Percentiles rank a stretch among this genome's conserved stretches.
Conservation (phyloP, 2,329 filamentous ascomycete genomes). For the Xylaria digitata region DNA sequence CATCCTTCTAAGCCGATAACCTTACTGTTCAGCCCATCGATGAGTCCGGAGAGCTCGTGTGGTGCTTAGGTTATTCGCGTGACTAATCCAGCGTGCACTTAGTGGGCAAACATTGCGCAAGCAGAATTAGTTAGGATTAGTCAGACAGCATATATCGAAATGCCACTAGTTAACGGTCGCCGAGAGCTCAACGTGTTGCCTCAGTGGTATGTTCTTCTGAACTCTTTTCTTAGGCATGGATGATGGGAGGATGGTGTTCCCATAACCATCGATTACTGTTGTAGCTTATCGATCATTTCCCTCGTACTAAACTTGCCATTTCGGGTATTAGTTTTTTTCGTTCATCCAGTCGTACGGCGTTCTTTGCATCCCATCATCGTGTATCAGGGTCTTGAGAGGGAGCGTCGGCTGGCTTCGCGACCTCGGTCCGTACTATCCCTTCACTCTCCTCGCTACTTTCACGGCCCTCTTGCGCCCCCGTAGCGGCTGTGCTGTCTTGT, state of each 20-base stretch:
- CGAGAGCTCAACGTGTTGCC: too few relatives aligned
- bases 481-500: constrained; percentile 21
- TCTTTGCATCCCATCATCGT: constrained; percentile 19
- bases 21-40: not conserved
- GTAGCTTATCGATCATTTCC: not conserved
- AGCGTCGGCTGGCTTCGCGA: constrained; percentile 1
- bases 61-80: not conserved
- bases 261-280: not conserved
- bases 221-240: not conserved
- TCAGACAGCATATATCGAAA: too few relatives aligned
- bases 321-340: constrained; percentile 16
- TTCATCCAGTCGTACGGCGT: constrained; percentile 15
- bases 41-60: not conserved
- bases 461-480: not conserved
- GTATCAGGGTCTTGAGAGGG: not conserved
- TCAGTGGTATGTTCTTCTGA: too few relatives aligned
- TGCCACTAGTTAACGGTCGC: too few relatives aligned
- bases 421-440: constrained; percentile 1
- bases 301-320: not conserved
- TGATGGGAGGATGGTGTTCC: not conserved
- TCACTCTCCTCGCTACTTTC: constrained; percentile 16
- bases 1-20: not conserved
- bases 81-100: not conserved
- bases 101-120: not conserved
- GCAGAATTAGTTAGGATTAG: too few relatives aligned